Evolutionary conservation across 768 basidiomycete genomes (phyloP).

Genomic region (Russula sp.): DNA sequence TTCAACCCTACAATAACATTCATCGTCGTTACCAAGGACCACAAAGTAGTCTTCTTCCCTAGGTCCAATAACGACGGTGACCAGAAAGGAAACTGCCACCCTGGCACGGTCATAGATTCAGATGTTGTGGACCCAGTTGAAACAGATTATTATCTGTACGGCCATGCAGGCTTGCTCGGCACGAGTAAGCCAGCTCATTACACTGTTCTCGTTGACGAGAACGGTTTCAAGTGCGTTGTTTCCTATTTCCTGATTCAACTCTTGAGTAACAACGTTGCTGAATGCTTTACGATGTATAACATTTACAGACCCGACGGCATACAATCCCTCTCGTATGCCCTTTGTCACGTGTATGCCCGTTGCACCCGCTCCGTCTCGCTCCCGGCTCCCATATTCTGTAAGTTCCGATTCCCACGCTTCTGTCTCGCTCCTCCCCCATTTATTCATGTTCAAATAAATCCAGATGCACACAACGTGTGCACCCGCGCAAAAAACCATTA

Average conservation of each 20-base stretch:
- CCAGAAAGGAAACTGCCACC: slow-evolving; percentile 63
- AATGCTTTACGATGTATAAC: neutral
- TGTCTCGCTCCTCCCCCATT: neutral
- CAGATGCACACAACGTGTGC: slow-evolving; percentile 75
- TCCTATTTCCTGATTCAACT: neutral
- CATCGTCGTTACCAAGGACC: slow-evolving; percentile 74
- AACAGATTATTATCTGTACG: slow-evolving; percentile 74
- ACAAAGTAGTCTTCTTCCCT: slow-evolving; percentile 64
- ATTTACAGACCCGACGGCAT: slow-evolving; percentile 55
- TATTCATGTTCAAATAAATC: slow-evolving; percentile 31
- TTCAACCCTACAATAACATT: slow-evolving; percentile 68
- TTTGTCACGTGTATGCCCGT: slow-evolving; percentile 78
- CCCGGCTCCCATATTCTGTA: slow-evolving; percentile 78
- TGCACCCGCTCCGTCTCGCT: slow-evolving; percentile 83
- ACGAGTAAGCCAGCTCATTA: slow-evolving; percentile 64
- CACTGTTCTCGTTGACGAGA: no score
- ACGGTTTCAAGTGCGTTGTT: slow-evolving; percentile 52
- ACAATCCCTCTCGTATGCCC: slow-evolving; percentile 65
- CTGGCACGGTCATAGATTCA: slow-evolving; percentile 73
- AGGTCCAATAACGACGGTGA: neutral
- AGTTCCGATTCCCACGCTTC: slow-evolving; percentile 33
- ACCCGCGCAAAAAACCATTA: slow-evolving; percentile 77
- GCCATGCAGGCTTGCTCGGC: slow-evolving; percentile 57
- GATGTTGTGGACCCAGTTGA: slow-evolving; percentile 66
- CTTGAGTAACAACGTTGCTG: neutral